A percentile compares a stretch with the other conserved stretches of the same genome.
These are phyloP conservation scores for Simplicillium aogashimaense DNA, from an alignment of 2,329 filamentous ascomycete species.

Conservation along the genomic window DNA sequence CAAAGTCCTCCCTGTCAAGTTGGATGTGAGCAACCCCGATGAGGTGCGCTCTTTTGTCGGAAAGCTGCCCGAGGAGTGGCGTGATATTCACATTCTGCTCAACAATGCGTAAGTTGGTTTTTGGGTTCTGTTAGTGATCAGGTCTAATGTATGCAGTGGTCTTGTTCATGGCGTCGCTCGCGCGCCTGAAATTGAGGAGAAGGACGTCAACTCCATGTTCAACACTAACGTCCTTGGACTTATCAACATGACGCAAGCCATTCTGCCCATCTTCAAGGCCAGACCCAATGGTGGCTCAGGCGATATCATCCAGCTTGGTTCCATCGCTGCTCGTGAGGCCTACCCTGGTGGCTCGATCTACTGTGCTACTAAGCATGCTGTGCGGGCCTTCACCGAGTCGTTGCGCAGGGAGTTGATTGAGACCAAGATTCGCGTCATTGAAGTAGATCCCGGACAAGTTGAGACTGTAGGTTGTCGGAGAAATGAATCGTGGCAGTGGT, in stretches of 20 bases:
- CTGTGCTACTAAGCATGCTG: slow-evolving; percentile 85
- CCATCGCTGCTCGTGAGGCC: slow-evolving; percentile 79
- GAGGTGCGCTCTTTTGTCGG: slow-evolving; percentile 65
- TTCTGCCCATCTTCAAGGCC: slow-evolving; percentile 72
- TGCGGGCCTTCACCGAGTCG: slow-evolving; percentile 74
- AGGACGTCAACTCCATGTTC: slow-evolving; percentile 83
- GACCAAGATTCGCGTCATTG: slow-evolving; percentile 72
- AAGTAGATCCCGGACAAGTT: slow-evolving; percentile 85
- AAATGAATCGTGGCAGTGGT: too few species aligned
- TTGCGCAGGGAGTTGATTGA: slow-evolving; percentile 76
- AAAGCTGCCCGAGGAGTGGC: slow-evolving; percentile 70
- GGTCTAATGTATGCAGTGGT: slow-evolving; percentile 42
- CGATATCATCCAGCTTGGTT: slow-evolving; percentile 92
- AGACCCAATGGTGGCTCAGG: slow-evolving; percentile 67
- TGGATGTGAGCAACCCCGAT: slow-evolving; percentile 76
- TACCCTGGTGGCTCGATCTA: slow-evolving; percentile 85
- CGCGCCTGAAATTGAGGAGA: slow-evolving; percentile 71
- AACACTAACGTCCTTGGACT: slow-evolving; percentile 88
- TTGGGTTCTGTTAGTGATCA: slow-evolving; percentile 5
- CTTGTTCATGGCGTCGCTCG: slow-evolving; percentile 82
- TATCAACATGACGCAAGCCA: slow-evolving; percentile 92
- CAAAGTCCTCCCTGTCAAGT: slow-evolving; percentile 69
- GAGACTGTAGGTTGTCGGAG: slow-evolving; percentile 53
- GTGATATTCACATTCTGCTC: slow-evolving; percentile 76
- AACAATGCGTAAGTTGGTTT: slow-evolving; percentile 75